A percentile compares a stretch with the other conserved stretches of the same genome.
Conservation (phyloP, 1,139 yeast genomes). For the Taphrina sp. region DNA sequence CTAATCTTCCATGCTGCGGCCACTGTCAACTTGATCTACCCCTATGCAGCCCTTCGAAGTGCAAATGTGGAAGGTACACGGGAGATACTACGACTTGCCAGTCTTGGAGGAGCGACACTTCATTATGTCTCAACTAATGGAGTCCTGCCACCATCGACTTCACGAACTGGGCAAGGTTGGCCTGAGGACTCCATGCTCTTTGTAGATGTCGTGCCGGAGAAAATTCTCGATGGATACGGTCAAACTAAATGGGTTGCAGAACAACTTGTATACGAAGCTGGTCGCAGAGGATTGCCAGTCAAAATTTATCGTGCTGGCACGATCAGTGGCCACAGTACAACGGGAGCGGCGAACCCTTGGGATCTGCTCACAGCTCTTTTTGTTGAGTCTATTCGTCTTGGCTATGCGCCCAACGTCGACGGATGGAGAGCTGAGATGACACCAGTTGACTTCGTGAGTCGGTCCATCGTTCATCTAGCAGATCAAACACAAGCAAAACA, state of each 20-base stretch:
- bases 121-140: conserved; percentile 97
- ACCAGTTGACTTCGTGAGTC: conserved; percentile 22
- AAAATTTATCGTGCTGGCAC: conserved; percentile 93
- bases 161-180: conserved; percentile 21
- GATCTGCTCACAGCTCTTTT: conserved; percentile 91
- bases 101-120: conserved; percentile 72
- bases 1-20: conserved; percentile 95
- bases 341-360: conserved; percentile 92
- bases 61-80: conserved; percentile 88
- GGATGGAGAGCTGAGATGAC: conserved; percentile 48
- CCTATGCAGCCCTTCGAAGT: conserved; percentile 82
- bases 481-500: conserved; percentile 18
- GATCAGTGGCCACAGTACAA: conserved; percentile 77
- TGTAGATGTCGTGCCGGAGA: conserved; percentile 60
- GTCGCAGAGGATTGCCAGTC: conserved; percentile 75
- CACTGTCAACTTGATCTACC: conserved; percentile 96
- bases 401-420: conserved; percentile 75
- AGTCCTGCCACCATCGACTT: conserved; percentile 48
- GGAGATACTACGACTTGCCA: conserved; percentile 75
- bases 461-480: conserved; percentile 11
- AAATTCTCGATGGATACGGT: conserved; percentile 83
- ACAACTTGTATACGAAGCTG: conserved; percentile 80
- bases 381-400: conserved; percentile 89
- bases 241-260: conserved; percentile 98
- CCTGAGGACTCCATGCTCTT: conserved; percentile 67